phyloP scores from a whole-genome alignment of 768 basidiomycete genomes.

The Rubroboletus pulcherrimus region DNA sequence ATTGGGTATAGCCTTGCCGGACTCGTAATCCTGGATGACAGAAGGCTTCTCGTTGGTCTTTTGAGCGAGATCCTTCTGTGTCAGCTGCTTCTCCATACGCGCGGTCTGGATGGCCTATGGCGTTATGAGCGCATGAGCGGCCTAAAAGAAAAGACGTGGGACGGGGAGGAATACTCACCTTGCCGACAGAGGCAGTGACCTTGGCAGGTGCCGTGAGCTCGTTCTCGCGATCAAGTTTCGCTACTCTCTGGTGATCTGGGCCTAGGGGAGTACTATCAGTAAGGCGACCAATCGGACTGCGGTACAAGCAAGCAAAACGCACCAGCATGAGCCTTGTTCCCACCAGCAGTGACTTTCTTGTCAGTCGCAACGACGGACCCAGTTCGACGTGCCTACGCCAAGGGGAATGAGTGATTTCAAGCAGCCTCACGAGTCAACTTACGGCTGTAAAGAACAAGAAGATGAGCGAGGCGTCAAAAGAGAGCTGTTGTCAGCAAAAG shows the following conservation, averaged over 20 bases:
- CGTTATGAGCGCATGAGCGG: conserved; percentile 7
- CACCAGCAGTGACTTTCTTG: conserved; percentile 66
- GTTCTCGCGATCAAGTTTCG: conserved; percentile 92
- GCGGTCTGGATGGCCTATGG: conserved; percentile 75
- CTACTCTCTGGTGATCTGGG: conserved; percentile 90
- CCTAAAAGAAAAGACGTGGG: neutral
- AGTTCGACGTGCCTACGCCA: conserved; percentile 60
- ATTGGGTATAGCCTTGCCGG: conserved; percentile 83
- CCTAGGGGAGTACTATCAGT: conserved; percentile 40
- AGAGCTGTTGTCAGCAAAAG: neutral
- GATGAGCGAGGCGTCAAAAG: conserved; percentile 12
- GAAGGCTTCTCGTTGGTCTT: conserved; percentile 94
- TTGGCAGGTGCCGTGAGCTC: conserved; percentile 92
- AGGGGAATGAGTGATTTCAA: conserved; percentile 6
- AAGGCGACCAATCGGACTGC: neutral
- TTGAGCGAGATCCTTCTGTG: conserved; percentile 90
- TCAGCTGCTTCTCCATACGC: conserved; percentile 71
- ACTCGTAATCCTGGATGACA: conserved; percentile 85
- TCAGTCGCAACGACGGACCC: conserved; percentile 80
- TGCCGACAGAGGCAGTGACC: conserved; percentile 66
- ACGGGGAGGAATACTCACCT: conserved; percentile 39
- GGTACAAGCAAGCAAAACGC: conserved; percentile 10
- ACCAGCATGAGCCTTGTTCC: conserved; percentile 80
- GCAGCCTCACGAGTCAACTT: conserved; percentile 25
- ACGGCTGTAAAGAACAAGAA: conserved; percentile 43